Evolutionary conservation across 2,329 filamentous ascomycete species (phyloP).

Genomic region (Diaporthe amygdali): DNA sequence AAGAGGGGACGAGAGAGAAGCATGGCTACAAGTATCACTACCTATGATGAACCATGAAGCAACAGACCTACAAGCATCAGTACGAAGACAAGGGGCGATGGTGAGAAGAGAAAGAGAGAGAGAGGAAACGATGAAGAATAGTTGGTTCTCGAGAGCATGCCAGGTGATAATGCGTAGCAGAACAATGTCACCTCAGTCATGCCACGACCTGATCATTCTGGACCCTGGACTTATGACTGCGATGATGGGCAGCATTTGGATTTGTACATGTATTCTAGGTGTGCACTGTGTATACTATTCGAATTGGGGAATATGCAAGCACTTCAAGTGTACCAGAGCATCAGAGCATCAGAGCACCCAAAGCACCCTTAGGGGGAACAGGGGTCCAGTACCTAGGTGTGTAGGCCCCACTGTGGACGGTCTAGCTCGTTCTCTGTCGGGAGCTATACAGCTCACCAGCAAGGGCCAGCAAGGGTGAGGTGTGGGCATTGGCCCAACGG

Average conservation of each 20-base stretch:
- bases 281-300: no score
- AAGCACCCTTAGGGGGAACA: neutral
- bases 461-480: neutral
- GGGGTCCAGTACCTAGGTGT: neutral
- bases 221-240: no score
- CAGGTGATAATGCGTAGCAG: neutral
- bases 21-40: constrained; percentile 18
- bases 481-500: neutral
- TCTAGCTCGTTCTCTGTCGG: neutral
- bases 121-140: no score
- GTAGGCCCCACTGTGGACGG: neutral
- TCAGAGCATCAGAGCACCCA: neutral
- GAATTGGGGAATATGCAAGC: neutral
- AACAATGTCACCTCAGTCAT: neutral
- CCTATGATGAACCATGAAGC: constrained; percentile 15
- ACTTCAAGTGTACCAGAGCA: neutral
- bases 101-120: neutral
- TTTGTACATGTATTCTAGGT: neutral
- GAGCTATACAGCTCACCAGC: constrained; percentile 3
- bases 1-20: neutral
- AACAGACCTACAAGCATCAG: constrained; percentile 3
- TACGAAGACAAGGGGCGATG: neutral
- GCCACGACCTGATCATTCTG: neutral
- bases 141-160: neutral
- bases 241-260: neutral